phyloP scores from a whole-genome alignment of 1,284 basidiomycete genomes.

The Cryptococcus hybrid region DNA sequence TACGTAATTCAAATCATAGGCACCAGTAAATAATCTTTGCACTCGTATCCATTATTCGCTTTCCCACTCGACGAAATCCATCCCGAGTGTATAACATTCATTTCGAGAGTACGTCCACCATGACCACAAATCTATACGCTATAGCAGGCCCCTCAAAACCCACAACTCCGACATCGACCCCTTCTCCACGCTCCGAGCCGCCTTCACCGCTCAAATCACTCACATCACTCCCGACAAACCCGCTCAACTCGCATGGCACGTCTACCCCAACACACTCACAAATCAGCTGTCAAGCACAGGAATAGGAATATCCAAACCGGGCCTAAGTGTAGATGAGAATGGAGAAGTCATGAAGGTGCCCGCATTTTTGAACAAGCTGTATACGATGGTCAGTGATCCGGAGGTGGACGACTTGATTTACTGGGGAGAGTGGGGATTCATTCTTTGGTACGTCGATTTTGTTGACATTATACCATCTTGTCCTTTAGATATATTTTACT shows the following conservation, averaged over 20 bases:
- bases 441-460: constrained; percentile 68
- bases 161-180: constrained; percentile 12
- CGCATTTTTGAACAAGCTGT: constrained; percentile 89
- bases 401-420: constrained; percentile 78
- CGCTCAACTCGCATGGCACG: background rate
- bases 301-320: constrained; percentile 30
- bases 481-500: background rate
- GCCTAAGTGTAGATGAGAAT: constrained; percentile 45
- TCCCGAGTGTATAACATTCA: background rate
- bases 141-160: constrained; percentile 39
- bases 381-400: constrained; percentile 87
- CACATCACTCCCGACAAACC: constrained; percentile 7
- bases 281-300: background rate
- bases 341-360: constrained; percentile 57
- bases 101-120: constrained; percentile 7
- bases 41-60: too few relatives aligned
- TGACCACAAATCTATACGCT: constrained; percentile 43
- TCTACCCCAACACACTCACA: background rate
- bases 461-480: background rate
- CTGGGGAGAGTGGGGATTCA: constrained; percentile 83
- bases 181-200: constrained; percentile 7
- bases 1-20: too few relatives aligned
- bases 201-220: constrained; percentile 14
- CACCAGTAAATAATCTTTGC: too few relatives aligned
- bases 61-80: too few relatives aligned